Base-by-base conservation (phyloP, 495 filamentous ascomycete genomes). In the Filosporella fistucella region DNA sequence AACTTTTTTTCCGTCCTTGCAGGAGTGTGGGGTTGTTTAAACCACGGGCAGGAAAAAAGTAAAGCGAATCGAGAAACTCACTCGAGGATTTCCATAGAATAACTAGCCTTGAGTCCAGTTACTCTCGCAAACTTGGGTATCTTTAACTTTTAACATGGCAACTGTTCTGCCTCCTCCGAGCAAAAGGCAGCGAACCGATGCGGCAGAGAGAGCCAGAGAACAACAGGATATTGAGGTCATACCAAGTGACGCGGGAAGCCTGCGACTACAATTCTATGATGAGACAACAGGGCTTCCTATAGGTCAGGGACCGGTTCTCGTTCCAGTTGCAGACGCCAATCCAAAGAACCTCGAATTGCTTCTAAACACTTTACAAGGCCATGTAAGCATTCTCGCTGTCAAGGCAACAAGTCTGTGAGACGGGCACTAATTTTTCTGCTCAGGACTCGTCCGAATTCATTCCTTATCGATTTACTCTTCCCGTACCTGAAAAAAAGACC, bases 261-360 rank as follows among this genome's bases (percentile, higher is more conserved):
- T 96, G 46, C 85, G 89, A 55, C 77, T 95, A 35, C 87, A 90
- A 56, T 93, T 99, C 62, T 73, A 85, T 63, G 94, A 97, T 63
- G 81, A 86, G 60, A 84, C 87, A 43, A 88, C 84, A 12, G 84
- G 84, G 22, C 39, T 57, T 1, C 55, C 68, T 72, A 63, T 69
- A 68, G 44, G 82, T 70, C 44, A 85, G 70, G 64, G 85, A 73
- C 75, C 79, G 37, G 82, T 95, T 49, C 80, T 87, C 37, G 81
- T 96, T 21, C 82, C 89, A 25, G 80, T 96, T 46, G 86, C 80
- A 54, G 86, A 96, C 71, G 85, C 93, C 10, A 86, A 80, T 4
- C 81, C 88, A 21, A 89, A 90, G 63, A 95, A 99, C 57, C 76
- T 99, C 22, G 91, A 93, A 57, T 74, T 89, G 17, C 71, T 97